Percentiles rank a stretch among this genome's conserved stretches.
phyloP scores from a whole-genome alignment of 768 basidiomycete species.

The Pilatotrama ljubarskyi region DNA sequence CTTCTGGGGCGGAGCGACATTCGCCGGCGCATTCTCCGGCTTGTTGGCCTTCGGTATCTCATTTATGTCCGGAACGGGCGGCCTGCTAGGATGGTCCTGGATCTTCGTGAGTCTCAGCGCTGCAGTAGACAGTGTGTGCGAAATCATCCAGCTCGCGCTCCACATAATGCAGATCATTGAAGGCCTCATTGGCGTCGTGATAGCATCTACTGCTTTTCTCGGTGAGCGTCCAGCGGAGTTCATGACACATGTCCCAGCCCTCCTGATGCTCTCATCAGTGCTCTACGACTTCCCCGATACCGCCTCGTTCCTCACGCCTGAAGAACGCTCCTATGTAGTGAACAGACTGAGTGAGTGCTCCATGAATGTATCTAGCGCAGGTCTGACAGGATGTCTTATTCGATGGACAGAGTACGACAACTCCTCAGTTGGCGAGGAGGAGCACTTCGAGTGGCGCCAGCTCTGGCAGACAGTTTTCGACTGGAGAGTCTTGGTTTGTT shows the following conservation, averaged over 20 bases:
- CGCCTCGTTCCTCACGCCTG: constrained; percentile 58
- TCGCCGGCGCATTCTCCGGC: constrained; percentile 31
- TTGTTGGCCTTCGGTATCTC: constrained; percentile 37
- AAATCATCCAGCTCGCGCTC: background rate
- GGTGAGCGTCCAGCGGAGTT: background rate
- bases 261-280: constrained; percentile 34
- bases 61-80: constrained; percentile 34
- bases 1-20: constrained; percentile 31
- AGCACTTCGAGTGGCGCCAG: constrained; percentile 55
- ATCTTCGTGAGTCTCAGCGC: constrained; percentile 34
- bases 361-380: too few relatives aligned
- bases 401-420: constrained; percentile 48
- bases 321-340: constrained; percentile 53
- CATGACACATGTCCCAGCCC: too few relatives aligned
- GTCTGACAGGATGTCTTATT: background rate
- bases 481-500: constrained; percentile 39
- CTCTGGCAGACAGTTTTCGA: constrained; percentile 54
- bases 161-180: constrained; percentile 50
- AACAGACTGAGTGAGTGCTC: background rate
- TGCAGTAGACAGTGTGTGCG: too few relatives aligned
- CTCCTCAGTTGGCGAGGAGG: constrained; percentile 59
- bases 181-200: constrained; percentile 57
- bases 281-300: constrained; percentile 62
- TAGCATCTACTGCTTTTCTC: constrained; percentile 43
- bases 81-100: constrained; percentile 35